Conservation (phyloP, 305 asterid species). For the Fraxinus velutina region DNA sequence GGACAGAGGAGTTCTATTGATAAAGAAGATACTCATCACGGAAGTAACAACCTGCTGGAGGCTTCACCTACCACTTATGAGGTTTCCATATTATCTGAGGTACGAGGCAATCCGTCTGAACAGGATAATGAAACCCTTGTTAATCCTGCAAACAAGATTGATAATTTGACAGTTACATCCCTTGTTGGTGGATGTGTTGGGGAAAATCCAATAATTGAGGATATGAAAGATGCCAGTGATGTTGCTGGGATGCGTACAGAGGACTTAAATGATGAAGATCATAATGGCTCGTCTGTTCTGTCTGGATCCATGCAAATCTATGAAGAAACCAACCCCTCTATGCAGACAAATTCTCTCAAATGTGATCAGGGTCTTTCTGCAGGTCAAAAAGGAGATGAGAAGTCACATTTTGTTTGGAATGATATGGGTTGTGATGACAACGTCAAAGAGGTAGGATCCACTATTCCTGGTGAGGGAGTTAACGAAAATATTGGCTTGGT, state of each 20-base stretch:
- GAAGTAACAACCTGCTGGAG: slow-evolving; percentile 28
- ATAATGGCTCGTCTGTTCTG: slow-evolving; percentile 26
- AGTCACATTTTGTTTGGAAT: slow-evolving; percentile 33
- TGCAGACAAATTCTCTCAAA: slow-evolving; percentile 34
- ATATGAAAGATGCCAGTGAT: slow-evolving; percentile 29
- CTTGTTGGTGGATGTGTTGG: slow-evolving; percentile 27
- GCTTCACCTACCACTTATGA: slow-evolving; percentile 30
- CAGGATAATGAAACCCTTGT: slow-evolving; percentile 26
- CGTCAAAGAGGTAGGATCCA: slow-evolving; percentile 30
- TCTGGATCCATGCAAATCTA: slow-evolving; percentile 37
- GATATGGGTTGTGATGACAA: slow-evolving; percentile 32
- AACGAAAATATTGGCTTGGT: slow-evolving; percentile 31
- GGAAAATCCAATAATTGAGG: slow-evolving; percentile 37
- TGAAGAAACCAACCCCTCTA: slow-evolving; percentile 27
- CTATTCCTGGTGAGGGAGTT: slow-evolving; percentile 32
- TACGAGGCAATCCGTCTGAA: slow-evolving; percentile 23
- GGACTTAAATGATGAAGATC: slow-evolving; percentile 31
- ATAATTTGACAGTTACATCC: slow-evolving; percentile 20
- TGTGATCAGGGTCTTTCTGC: slow-evolving; percentile 30
- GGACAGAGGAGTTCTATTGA: slow-evolving; percentile 31
- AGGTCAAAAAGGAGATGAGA: slow-evolving; percentile 31
- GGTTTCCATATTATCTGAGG: slow-evolving; percentile 27
- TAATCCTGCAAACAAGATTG: slow-evolving; percentile 31
- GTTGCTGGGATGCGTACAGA: slow-evolving; percentile 30
- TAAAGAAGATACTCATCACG: slow-evolving; percentile 31